These are phyloP conservation scores for Nelumbo lutea DNA, from an alignment of 164 flowering plant genomes.

Conservation along the genomic window DNA sequence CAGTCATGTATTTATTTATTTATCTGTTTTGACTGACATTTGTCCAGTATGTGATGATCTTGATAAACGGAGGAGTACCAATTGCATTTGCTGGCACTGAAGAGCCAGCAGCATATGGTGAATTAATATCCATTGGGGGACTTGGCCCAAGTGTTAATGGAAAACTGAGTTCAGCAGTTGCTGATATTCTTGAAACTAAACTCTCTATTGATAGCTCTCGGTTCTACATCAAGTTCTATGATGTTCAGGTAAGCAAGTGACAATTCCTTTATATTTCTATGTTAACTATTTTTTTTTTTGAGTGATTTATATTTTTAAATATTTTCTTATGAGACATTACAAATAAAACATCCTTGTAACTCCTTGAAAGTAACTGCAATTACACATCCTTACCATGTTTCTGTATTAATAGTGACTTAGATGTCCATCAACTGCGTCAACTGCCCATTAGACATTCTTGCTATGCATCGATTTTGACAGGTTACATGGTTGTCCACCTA, in stretches of 20 bases:
- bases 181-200: constrained; percentile 80
- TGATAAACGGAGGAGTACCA: constrained; percentile 83
- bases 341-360: too few relatives aligned
- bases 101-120: constrained; percentile 93
- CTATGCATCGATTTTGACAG: too few relatives aligned
- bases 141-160: constrained; percentile 75
- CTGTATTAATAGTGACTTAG: too few relatives aligned
- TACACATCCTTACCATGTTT: too few relatives aligned
- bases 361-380: too few relatives aligned
- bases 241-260: constrained; percentile 45
- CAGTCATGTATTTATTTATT: background rate
- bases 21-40: background rate
- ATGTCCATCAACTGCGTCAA: too few relatives aligned
- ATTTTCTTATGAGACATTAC: background rate
- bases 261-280: background rate
- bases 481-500: too few relatives aligned
- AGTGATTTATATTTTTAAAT: background rate
- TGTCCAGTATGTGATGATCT: constrained; percentile 84
- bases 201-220: constrained; percentile 73
- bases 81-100: constrained; percentile 84
- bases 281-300: constrained; percentile 1
- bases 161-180: constrained; percentile 73
- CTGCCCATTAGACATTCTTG: too few relatives aligned
- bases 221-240: constrained; percentile 81
- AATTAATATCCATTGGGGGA: constrained; percentile 82